A percentile compares a stretch with the other conserved stretches of the same genome.
phyloP scores from a whole-genome alignment of 441 rosid genomes.

The Pelargonium australe region DNA sequence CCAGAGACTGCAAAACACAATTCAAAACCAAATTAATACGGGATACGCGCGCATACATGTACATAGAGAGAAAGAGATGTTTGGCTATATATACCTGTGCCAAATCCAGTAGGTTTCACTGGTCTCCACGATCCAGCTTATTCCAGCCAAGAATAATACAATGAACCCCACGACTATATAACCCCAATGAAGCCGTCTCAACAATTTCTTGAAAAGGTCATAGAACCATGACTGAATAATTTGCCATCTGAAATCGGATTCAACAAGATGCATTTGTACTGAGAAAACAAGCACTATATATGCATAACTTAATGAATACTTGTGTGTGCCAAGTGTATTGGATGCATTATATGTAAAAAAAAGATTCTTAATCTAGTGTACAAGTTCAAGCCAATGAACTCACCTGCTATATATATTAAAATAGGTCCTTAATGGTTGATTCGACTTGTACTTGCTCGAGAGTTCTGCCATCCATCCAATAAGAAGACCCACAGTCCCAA shows the following conservation, averaged over 20 bases:
- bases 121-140: conserved; percentile 76
- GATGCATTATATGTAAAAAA: too few species aligned
- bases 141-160: conserved; percentile 66
- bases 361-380: neutral
- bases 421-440: conserved; percentile 43
- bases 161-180: conserved; percentile 55
- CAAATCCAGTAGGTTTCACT: conserved; percentile 97
- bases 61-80: conserved; percentile 2
- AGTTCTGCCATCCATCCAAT: conserved; percentile 74
- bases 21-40: conserved; percentile 11
- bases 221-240: conserved; percentile 40
- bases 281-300: too few species aligned
- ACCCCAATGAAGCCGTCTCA: conserved; percentile 67
- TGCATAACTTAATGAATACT: too few species aligned
- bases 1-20: conserved; percentile 63
- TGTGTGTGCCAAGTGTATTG: too few species aligned
- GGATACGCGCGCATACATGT: neutral
- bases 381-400: conserved; percentile 15
- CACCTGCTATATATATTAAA: conserved; percentile 40
- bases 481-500: conserved; percentile 75
- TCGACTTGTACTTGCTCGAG: conserved; percentile 48
- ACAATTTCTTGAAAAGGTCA: conserved; percentile 50
- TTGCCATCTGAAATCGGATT: conserved; percentile 39
- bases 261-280: conserved; percentile 1
- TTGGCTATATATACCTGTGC: conserved; percentile 59